Conservation (phyloP, 2,329 filamentous ascomycete genomes). For the Pseudonectria foliicola region DNA sequence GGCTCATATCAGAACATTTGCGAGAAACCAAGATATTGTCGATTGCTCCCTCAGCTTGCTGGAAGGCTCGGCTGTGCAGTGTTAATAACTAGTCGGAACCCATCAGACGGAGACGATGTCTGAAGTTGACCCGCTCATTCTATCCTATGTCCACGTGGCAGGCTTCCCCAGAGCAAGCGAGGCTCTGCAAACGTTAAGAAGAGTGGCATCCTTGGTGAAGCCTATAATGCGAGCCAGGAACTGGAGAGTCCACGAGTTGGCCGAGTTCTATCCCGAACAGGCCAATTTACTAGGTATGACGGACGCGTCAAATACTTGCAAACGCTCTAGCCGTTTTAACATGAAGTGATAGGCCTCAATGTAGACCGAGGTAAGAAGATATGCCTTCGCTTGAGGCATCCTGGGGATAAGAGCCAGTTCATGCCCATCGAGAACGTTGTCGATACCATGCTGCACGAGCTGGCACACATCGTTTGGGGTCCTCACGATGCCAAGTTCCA, state of each 20-base stretch:
- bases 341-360: constrained; percentile 55
- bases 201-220: constrained; percentile 82
- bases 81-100: no score
- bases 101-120: constrained; percentile 17
- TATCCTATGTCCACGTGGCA: constrained; percentile 42
- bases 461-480: constrained; percentile 79
- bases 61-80: not conserved
- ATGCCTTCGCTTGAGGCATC: constrained; percentile 71
- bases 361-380: constrained; percentile 71
- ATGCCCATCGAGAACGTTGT: constrained; percentile 71
- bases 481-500: constrained; percentile 81
- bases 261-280: constrained; percentile 78
- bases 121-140: constrained; percentile 35
- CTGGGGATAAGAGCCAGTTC: constrained; percentile 68
- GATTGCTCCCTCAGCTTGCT: no score
- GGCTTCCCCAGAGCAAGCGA: constrained; percentile 41
- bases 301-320: not conserved
- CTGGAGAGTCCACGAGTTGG: constrained; percentile 73
- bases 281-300: constrained; percentile 60
- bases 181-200: constrained; percentile 59
- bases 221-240: constrained; percentile 84
- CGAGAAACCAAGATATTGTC: no score
- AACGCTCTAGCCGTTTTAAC: not conserved
- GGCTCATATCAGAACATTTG: not conserved
- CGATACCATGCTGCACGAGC: constrained; percentile 91